Base-by-base conservation (phyloP, 768 basidiomycete species). In the Podaxis rugospora region DNA sequence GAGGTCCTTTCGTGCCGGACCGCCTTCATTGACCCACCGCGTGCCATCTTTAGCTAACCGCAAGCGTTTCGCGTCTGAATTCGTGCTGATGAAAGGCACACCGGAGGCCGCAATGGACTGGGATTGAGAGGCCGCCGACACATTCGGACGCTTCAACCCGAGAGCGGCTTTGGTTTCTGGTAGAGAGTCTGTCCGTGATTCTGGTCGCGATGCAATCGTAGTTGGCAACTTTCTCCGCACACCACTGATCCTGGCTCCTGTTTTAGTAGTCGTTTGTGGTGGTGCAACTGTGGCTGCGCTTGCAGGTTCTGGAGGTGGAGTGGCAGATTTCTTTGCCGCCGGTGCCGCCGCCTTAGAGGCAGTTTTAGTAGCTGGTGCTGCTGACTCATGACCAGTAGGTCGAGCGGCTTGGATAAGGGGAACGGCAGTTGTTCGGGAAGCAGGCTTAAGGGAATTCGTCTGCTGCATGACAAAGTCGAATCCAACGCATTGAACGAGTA, bases 331-430 rank as follows among this genome's bases (percentile, higher is more conserved):
- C 27, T 65, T 64, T 14, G 73, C 62, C 14, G 76, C 68, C 35
- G 72, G 66, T 2, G 74, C 58, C 3, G 71, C 51, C n/a, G 74
- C 69, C 25, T 69, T 62, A 14, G 68, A 57, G 51, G 75, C 63
- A 42, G 72, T 68, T 51, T 72, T 61, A 23, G 63, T 3, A 25
- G 65, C 62, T 28, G 70, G 36, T 7, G 68, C 55, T 1, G 71
- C 42, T 14, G 69, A 59, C 11, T 76, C 68, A 3, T 73, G 40
- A 21, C 73, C 69, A n/a, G 78, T 64, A 10, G 83, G 79, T 40
- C 86, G 85, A 35, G 94, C 93, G 10, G 90, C 88, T 70, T 97
- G 92, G 62, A 99, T 93, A 37, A 98, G 78, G 9, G 95, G 95
- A 9, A 90, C 74, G 5, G 94, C 92, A 28, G 89, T 89, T 46